A percentile compares a stretch with the other conserved stretches of the same genome.
These are phyloP conservation scores for Ustanciosporium gigantosporum DNA, from an alignment of 1,284 basidiomycete genomes.

Conservation along the genomic window DNA sequence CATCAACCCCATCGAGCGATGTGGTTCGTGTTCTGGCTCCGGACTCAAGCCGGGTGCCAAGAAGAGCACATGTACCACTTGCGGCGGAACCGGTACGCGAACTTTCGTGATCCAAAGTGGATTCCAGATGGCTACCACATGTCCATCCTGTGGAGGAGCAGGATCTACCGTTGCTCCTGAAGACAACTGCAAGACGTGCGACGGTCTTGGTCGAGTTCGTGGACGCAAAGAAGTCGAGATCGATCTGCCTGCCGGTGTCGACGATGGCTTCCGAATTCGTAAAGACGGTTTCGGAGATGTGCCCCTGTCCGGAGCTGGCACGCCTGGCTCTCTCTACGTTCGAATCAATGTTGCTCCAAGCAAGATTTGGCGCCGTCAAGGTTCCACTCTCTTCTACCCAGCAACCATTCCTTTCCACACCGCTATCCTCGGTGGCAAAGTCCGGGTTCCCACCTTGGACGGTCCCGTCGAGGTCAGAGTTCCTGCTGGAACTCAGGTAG, in stretches of 20 bases:
- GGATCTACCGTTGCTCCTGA: slow-evolving; percentile 79
- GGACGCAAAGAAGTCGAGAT: slow-evolving; percentile 78
- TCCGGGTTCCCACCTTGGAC: slow-evolving; percentile 91
- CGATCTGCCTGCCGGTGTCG: slow-evolving; percentile 79
- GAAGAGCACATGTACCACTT: slow-evolving; percentile 77
- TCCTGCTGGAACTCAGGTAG: slow-evolving; percentile 89
- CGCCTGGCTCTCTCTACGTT: slow-evolving; percentile 81
- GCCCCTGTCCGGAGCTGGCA: slow-evolving; percentile 71
- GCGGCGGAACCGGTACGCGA: slow-evolving; percentile 83
- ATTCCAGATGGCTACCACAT: slow-evolving; percentile 96
- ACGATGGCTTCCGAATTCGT: slow-evolving; percentile 93
- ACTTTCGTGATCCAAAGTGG: slow-evolving; percentile 91
- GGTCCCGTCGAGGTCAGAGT: slow-evolving; percentile 94
- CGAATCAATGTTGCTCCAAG: slow-evolving; percentile 82
- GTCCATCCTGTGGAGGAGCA: slow-evolving; percentile 79
- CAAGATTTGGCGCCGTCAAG: slow-evolving; percentile 86
- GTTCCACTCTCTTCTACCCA: slow-evolving; percentile 86
- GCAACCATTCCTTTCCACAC: slow-evolving; percentile 88
- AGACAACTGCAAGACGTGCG: slow-evolving; percentile 79
- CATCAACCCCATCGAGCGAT: slow-evolving; percentile 81
- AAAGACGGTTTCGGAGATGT: slow-evolving; percentile 83
- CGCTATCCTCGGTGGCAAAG: slow-evolving; percentile 86
- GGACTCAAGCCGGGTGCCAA: slow-evolving; percentile 87
- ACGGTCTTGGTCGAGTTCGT: slow-evolving; percentile 85
- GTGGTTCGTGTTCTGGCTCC: slow-evolving; percentile 79